These are phyloP conservation scores for Drosera spatulata DNA, from an alignment of 179 eudicot genomes.

Conservation along the genomic window DNA sequence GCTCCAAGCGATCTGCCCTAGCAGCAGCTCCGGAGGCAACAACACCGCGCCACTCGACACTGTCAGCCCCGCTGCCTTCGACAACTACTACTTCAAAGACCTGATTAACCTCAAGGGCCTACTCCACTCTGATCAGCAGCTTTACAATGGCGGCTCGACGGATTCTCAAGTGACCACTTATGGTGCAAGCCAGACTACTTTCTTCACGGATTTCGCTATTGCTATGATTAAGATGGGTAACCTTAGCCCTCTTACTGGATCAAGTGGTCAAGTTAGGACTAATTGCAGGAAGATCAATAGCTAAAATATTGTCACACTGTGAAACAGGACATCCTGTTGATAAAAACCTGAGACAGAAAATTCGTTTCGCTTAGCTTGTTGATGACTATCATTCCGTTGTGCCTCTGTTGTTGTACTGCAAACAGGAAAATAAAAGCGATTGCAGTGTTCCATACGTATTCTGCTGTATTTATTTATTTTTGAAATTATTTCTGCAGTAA, in stretches of 20 bases:
- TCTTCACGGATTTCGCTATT: constrained; percentile 1
- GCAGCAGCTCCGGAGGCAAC: neutral
- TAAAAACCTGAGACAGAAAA: no score
- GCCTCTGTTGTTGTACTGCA: no score
- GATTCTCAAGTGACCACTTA: constrained; percentile 1
- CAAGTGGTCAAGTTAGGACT: neutral
- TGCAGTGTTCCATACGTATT: no score
- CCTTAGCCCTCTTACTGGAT: neutral
- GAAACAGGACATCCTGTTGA: no score
- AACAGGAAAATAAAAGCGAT: no score
- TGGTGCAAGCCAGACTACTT: neutral
- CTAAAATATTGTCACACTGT: neutral
- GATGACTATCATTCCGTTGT: no score
- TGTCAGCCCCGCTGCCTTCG: neutral
- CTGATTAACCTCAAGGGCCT: neutral
- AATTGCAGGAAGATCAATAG: constrained; percentile 4
- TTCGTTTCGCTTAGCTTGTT: no score
- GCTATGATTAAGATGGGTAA: constrained; percentile 5
- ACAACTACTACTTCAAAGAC: neutral
- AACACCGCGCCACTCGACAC: constrained; percentile 2
- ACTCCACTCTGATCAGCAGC: constrained; percentile 3
- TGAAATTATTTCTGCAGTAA: no score
- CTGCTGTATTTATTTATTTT: no score
- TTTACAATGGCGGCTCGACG: neutral
- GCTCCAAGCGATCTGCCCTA: neutral